These are phyloP conservation scores for Grosmannia huntii DNA, from an alignment of 2,329 filamentous ascomycete genomes.

Conservation along the genomic window DNA sequence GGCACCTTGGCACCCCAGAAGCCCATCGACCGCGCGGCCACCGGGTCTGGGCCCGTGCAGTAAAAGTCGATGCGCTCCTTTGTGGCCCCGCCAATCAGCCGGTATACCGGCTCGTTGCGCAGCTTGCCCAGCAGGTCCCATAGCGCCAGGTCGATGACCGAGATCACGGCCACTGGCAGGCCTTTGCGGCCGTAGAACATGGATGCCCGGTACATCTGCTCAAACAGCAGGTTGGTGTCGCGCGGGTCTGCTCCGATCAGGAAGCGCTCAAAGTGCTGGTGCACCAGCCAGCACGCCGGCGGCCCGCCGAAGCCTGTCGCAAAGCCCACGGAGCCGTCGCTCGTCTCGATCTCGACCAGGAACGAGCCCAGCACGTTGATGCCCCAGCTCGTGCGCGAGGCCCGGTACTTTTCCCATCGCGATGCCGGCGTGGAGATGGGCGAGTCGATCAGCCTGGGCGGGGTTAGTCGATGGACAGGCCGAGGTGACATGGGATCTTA, in stretches of 20 bases:
- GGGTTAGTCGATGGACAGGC: too few species aligned
- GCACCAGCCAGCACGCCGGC: constrained; percentile 85
- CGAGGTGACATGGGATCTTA: constrained; percentile 26
- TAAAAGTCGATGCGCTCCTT: constrained; percentile 78
- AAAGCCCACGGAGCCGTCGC: neutral
- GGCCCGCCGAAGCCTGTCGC: constrained; percentile 35
- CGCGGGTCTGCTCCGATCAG: constrained; percentile 77
- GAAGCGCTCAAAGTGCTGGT: constrained; percentile 89
- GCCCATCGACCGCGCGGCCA: constrained; percentile 69
- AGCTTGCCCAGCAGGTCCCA: constrained; percentile 92
- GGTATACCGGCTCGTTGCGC: constrained; percentile 85
- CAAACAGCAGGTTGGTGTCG: constrained; percentile 83
- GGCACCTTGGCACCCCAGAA: constrained; percentile 89
- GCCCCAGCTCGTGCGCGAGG: constrained; percentile 82
- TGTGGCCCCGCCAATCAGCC: constrained; percentile 84
- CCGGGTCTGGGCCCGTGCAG: constrained; percentile 81
- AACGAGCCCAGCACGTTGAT: constrained; percentile 94
- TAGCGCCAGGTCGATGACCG: constrained; percentile 81
- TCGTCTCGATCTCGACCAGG: constrained; percentile 66
- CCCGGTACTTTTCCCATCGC: constrained; percentile 75
- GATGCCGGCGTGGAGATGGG: constrained; percentile 90
- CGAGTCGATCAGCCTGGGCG: constrained; percentile 72
- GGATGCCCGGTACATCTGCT: constrained; percentile 90
- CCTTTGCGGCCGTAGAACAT: constrained; percentile 97
- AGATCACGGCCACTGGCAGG: constrained; percentile 79